phyloP scores from a whole-genome alignment of 1,284 basidiomycete genomes.

The Ceratorhiza oryzae-sativae region DNA sequence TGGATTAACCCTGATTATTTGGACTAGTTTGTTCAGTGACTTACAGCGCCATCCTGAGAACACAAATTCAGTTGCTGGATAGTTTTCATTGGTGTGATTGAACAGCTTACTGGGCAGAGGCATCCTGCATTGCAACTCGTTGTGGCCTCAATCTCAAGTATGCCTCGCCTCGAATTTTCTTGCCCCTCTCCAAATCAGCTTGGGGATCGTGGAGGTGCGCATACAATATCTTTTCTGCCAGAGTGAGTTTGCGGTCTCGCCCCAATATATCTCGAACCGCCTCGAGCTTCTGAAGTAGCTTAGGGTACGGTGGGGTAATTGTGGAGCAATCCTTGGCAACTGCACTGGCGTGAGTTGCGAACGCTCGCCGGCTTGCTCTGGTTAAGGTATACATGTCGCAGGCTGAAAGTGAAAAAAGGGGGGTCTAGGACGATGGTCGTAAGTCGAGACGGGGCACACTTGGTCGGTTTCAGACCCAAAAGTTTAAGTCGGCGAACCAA shows the following conservation, averaged over 20 bases:
- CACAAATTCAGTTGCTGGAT: not conserved
- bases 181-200: slow-evolving; percentile 62
- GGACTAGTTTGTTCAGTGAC: slow-evolving; percentile 44
- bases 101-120: slow-evolving; percentile 82
- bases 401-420: not conserved
- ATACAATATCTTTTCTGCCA: slow-evolving; percentile 98
- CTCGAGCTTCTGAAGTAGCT: slow-evolving; percentile 77
- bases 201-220: slow-evolving; percentile 88
- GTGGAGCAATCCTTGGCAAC: slow-evolving; percentile 74
- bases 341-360: slow-evolving; percentile 49
- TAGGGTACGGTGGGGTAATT: slow-evolving; percentile 88
- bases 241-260: slow-evolving; percentile 74
- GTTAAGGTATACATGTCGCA: slow-evolving; percentile 29
- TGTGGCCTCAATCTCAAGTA: slow-evolving; percentile 93
- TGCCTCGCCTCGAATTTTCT: slow-evolving; percentile 77
- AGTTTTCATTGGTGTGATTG: no score
- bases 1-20: slow-evolving; percentile 43
- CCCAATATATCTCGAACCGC: slow-evolving; percentile 73
- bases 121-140: slow-evolving; percentile 98
- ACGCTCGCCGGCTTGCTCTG: slow-evolving; percentile 30
- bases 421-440: no score
- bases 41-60: slow-evolving; percentile 76
- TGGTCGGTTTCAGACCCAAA: slow-evolving; percentile 9
- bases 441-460: not conserved
- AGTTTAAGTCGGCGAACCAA: slow-evolving; percentile 32